Base-by-base conservation (phyloP, 2,329 filamentous ascomycete species). In the Pezicula carpinea region DNA sequence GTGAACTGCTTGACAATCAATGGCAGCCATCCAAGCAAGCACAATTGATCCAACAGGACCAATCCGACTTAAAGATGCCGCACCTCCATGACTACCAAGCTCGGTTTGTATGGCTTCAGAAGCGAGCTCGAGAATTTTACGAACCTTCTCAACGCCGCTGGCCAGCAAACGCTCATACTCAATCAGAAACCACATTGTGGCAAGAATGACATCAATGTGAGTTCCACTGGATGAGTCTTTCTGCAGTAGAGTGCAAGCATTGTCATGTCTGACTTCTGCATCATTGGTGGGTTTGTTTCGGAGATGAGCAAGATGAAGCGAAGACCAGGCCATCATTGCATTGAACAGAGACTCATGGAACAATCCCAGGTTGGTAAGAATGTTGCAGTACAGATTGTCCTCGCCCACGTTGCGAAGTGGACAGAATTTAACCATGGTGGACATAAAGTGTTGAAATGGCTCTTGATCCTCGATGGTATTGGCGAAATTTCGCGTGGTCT, bases 301-400 rank as follows among this genome's bases (percentile, higher is more conserved):
- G 19, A 21, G 19, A 5, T 40, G 19, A 22, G 19, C 19, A 40
- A 23, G 22, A 23, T 40, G 38, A 26, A 40, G 22, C 18, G 38
- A 21, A 29, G 38, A 40, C 38, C 38, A 40, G 8, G 38, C 38
- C 38, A 40, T 40, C 38, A 40, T 40, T 23, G 38, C 38, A 26
- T 40, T 40, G 22, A 22, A 40, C 13, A 40, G 38, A 21, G 19
- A 40, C 19, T 23, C 38, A 23, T 40, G 19, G 22, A 40, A 40
- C 11, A 40, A 15, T 8, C 19, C 38, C 5, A 23, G 18, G 10
- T 11, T 21, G 22, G 19, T 10, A 4, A 21, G 22, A 23, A 40
- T 40, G 15, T 40, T 22, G 19, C n/a, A 23, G 38, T 40, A 40
- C 13, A 40, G 22, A 40, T 40, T 40, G n/a, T 40, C 38, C 19